These are phyloP conservation scores for Diaporthe nobilis DNA, from an alignment of 2,329 filamentous ascomycete species.

Conservation along the genomic window DNA sequence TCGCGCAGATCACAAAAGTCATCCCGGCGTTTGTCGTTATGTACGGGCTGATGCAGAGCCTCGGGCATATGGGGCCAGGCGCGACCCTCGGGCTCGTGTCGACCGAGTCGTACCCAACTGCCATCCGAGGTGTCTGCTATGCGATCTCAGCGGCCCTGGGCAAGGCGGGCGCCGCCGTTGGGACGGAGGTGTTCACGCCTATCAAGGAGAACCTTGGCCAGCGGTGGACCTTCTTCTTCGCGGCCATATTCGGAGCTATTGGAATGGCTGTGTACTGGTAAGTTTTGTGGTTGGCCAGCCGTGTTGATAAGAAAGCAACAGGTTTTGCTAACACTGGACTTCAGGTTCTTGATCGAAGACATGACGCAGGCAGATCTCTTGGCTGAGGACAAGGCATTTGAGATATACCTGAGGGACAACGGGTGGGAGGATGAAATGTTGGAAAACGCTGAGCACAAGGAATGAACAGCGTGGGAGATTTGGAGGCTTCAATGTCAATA, in stretches of 20 bases:
- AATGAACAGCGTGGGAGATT: neutral
- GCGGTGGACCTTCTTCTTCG: constrained; percentile 66
- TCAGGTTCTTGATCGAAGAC: constrained; percentile 59
- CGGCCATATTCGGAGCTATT: constrained; percentile 63
- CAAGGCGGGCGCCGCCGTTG: constrained; percentile 65
- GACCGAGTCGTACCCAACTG: constrained; percentile 65
- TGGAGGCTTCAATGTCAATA: neutral
- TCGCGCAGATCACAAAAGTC: constrained; percentile 62
- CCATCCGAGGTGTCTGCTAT: constrained; percentile 65
- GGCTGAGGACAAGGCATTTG: constrained; percentile 59
- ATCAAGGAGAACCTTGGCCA: constrained; percentile 61
- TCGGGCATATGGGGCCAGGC: constrained; percentile 64
- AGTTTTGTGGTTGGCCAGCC: neutral
- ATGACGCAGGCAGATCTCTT: constrained; percentile 60
- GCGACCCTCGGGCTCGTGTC: constrained; percentile 65
- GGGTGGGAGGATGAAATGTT: constrained; percentile 63
- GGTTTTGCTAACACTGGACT: neutral
- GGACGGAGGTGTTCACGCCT: constrained; percentile 64
- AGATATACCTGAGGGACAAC: constrained; percentile 58
- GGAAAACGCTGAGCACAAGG: constrained; percentile 43
- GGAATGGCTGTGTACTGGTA: constrained; percentile 59
- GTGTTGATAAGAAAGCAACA: neutral
- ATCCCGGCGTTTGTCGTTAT: constrained; percentile 66
- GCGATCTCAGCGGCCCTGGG: constrained; percentile 66
- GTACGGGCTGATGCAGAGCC: constrained; percentile 65